These are phyloP conservation scores for Hypoxylon sp. DNA, from an alignment of 2,329 filamentous ascomycete species.

Conservation along the genomic window DNA sequence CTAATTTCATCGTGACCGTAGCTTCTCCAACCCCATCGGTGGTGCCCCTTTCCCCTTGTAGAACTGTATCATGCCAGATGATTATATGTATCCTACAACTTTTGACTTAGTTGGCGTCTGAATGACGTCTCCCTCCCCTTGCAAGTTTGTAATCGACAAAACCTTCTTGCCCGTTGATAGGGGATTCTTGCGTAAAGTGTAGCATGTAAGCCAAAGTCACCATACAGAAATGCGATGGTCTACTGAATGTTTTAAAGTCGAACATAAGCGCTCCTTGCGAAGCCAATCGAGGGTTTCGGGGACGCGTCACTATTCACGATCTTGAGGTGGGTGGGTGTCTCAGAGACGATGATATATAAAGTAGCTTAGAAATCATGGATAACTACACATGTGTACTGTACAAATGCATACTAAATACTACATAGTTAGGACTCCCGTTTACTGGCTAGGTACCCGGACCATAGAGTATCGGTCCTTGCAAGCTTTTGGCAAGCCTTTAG, in stretches of 20 bases:
- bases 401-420: constrained; percentile 1
- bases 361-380: background rate
- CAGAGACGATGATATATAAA: background rate
- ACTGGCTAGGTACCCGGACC: constrained; percentile 31
- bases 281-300: background rate
- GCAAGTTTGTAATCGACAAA: no score
- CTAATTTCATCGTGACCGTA: background rate
- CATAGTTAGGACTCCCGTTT: background rate
- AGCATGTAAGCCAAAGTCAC: background rate
- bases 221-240: background rate
- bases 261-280: background rate
- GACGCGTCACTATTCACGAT: background rate
- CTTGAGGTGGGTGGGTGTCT: background rate
- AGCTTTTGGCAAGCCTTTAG: constrained; percentile 43
- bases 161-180: background rate
- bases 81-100: background rate
- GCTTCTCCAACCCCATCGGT: background rate
- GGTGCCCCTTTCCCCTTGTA: background rate
- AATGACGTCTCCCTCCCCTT: no score
- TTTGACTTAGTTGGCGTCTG: no score
- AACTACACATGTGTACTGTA: background rate
- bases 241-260: background rate
- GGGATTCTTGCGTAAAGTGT: background rate
- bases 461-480: constrained; percentile 32
- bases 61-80: background rate